These are phyloP conservation scores for Inga oerstediana DNA, from an alignment of 306 rosid genomes.

Conservation along the genomic window DNA sequence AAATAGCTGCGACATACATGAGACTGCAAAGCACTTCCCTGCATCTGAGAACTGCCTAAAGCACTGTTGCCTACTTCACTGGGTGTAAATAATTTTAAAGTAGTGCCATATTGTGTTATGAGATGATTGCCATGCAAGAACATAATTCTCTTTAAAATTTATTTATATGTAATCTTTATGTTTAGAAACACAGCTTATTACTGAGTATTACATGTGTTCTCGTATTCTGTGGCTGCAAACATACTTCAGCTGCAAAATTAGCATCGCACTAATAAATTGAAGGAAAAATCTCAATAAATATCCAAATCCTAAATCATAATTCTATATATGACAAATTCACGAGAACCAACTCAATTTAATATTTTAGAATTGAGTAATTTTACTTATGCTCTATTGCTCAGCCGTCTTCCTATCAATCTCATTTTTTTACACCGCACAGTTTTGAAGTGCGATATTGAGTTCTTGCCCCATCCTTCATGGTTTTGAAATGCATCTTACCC, in stretches of 20 bases:
- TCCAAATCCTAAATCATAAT: too few species aligned
- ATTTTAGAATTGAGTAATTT: too few species aligned
- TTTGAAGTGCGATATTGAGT: too few species aligned
- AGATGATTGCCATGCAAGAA: not conserved
- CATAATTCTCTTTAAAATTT: not conserved
- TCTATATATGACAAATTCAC: too few species aligned
- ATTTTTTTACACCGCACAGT: too few species aligned
- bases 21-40: not conserved
- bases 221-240: not conserved
- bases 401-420: too few species aligned
- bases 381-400: too few species aligned
- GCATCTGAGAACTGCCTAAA: not conserved
- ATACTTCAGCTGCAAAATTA: not conserved
- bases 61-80: not conserved
- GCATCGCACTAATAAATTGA: not conserved
- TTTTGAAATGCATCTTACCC: too few species aligned
- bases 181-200: not conserved
- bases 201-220: not conserved
- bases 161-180: not conserved
- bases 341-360: too few species aligned
- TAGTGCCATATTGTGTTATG: not conserved
- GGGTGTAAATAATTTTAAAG: not conserved
- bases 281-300: too few species aligned
- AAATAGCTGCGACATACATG: not conserved
- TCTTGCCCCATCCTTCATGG: too few species aligned